phyloP scores from a whole-genome alignment of 768 basidiomycete genomes.

The Artomyces pyxidatus region DNA sequence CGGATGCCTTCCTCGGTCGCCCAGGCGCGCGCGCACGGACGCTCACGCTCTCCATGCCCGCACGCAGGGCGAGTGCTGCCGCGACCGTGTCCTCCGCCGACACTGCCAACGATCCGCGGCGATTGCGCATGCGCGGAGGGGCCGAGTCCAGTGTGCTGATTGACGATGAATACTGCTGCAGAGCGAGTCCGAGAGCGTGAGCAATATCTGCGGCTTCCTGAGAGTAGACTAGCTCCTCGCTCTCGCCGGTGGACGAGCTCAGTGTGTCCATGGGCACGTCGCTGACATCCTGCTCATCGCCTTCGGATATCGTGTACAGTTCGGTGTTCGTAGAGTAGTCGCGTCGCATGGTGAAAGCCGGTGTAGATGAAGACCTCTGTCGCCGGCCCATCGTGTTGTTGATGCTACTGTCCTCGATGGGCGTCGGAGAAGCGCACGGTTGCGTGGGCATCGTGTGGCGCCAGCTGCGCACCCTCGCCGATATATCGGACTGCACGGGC shows the following conservation, averaged over 20 bases:
- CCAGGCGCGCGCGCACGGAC: not conserved
- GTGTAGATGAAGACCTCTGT: not conserved
- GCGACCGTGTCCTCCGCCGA: not conserved
- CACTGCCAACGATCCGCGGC: not conserved
- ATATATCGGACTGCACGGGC: not conserved
- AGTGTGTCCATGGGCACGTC: not conserved
- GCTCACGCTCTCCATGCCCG: not conserved
- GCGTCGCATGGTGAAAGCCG: not conserved
- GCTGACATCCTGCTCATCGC: not conserved
- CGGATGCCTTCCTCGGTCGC: not conserved
- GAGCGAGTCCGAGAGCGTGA: not conserved
- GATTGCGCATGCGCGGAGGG: not conserved
- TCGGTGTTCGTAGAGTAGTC: not conserved
- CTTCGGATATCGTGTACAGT: not conserved
- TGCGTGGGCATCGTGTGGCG: not conserved
- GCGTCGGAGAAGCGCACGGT: not conserved
- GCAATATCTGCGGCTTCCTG: conserved; percentile 3
- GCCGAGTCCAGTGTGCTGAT: not conserved
- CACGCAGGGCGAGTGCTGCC: not conserved
- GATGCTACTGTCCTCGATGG: not conserved
- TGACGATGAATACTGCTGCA: not conserved
- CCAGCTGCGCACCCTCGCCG: not conserved
- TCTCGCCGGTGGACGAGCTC: not conserved
- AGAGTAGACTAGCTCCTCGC: not conserved
- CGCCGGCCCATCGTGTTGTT: not conserved